Evolutionary conservation across 805 yeast species (phyloP).

Genomic region (Candida oleophila): DNA sequence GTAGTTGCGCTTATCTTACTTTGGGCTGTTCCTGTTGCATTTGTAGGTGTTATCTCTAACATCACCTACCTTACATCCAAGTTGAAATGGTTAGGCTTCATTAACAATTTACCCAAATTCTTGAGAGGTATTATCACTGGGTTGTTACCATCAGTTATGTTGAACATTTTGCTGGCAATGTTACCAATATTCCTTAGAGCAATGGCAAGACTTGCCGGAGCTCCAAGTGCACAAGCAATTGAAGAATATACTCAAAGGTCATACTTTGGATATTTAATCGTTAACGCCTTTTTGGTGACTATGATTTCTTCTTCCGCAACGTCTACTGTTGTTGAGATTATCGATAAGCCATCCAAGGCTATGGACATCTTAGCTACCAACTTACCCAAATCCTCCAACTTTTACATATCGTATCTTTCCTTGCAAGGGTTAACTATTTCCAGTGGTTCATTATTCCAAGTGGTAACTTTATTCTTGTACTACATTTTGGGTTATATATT

Average conservation of each 20-base stretch:
- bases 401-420: slow-evolving; percentile 64
- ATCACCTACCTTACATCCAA: slow-evolving; percentile 69
- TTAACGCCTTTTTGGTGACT: slow-evolving; percentile 70
- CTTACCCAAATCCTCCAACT: slow-evolving; percentile 72
- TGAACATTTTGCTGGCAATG: slow-evolving; percentile 80
- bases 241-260: slow-evolving; percentile 67
- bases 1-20: slow-evolving; percentile 64
- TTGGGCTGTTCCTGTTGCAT: slow-evolving; percentile 98
- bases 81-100: slow-evolving; percentile 72
- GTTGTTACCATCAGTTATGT: slow-evolving; percentile 76
- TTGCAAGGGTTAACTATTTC: slow-evolving; percentile 68
- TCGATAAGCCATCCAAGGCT: slow-evolving; percentile 56
- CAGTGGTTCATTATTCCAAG: slow-evolving; percentile 64
- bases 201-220: slow-evolving; percentile 62
- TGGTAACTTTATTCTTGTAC: slow-evolving; percentile 56
- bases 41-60: slow-evolving; percentile 91
- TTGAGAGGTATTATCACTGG: slow-evolving; percentile 86
- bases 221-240: slow-evolving; percentile 53
- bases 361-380: slow-evolving; percentile 62
- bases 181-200: slow-evolving; percentile 81
- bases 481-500: slow-evolving; percentile 56
- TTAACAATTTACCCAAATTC: slow-evolving; percentile 67
- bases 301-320: slow-evolving; percentile 73
- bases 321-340: slow-evolving; percentile 61
- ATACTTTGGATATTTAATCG: slow-evolving; percentile 66